A percentile compares a stretch with the other conserved stretches of the same genome.
These are phyloP conservation scores for Chrysosporium queenslandicum DNA, from an alignment of 2,329 filamentous ascomycete species.

Conservation along the genomic window DNA sequence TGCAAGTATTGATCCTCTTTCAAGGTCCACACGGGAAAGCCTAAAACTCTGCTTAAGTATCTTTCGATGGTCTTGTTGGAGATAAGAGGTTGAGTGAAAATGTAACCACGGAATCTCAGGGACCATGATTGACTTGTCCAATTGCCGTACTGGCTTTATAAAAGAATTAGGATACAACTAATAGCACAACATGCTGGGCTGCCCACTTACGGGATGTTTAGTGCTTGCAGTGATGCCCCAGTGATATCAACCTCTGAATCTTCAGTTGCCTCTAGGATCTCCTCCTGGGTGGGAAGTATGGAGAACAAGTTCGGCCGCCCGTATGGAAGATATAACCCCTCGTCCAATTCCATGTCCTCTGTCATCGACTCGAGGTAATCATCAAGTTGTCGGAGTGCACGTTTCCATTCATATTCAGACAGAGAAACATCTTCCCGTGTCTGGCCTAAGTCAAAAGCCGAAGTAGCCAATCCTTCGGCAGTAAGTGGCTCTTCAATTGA, in stretches of 20 bases:
- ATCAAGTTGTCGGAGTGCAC: neutral
- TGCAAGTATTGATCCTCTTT: slow-evolving; percentile 51
- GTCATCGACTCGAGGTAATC: neutral
- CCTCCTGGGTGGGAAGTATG: slow-evolving; percentile 9
- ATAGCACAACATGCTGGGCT: neutral
- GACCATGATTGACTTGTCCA: slow-evolving; percentile 72
- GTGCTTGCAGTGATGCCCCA: slow-evolving; percentile 3
- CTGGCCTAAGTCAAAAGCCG: neutral
- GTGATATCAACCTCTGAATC: neutral
- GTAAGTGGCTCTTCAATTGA: neutral
- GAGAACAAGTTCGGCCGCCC: neutral
- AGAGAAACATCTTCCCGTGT: neutral
- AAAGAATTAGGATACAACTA: neutral
- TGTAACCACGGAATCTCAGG: slow-evolving; percentile 64
- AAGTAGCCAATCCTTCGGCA: neutral
- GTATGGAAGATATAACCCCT: neutral
- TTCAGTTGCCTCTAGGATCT: slow-evolving; percentile 1
- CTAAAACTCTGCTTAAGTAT: slow-evolving; percentile 60
- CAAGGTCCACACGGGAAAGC: slow-evolving; percentile 54
- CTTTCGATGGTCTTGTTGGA: slow-evolving; percentile 54
- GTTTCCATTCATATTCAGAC: neutral
- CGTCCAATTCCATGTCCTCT: neutral
- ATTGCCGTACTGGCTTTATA: slow-evolving; percentile 49
- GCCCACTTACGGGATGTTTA: slow-evolving; percentile 14
- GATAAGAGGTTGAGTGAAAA: slow-evolving; percentile 69